phyloP scores from a whole-genome alignment of 2,329 filamentous ascomycete genomes.

The Aspergillus floridensis region DNA sequence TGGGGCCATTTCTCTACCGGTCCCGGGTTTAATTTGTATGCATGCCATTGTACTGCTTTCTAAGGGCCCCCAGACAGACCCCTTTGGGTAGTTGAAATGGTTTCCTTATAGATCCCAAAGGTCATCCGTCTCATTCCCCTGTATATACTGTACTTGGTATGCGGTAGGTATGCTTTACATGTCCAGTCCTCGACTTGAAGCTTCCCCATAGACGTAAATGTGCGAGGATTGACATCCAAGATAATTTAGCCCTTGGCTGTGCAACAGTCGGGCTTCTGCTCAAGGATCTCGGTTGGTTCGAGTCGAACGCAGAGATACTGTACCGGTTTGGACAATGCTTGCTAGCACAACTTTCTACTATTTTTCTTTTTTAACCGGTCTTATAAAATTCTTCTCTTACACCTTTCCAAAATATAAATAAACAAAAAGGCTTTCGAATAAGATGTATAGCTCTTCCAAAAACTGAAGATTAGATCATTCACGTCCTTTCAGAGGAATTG shows the following conservation, averaged over 20 bases:
- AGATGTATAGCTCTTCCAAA: slow-evolving; percentile 6
- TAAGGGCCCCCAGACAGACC: too few species aligned
- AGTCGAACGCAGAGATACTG: background rate
- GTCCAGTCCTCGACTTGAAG: slow-evolving; percentile 4
- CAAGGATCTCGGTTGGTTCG: slow-evolving; percentile 6
- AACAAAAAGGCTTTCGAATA: background rate
- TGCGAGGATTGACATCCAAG: slow-evolving; percentile 8
- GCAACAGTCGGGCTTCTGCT: background rate
- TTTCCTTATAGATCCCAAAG: too few species aligned
- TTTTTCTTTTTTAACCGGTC: too few species aligned
- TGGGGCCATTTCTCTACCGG: too few species aligned
- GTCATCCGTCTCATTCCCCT: too few species aligned
- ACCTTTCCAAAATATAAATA: too few species aligned
- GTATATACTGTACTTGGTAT: background rate
- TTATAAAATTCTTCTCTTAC: too few species aligned
- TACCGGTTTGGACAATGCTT: slow-evolving; percentile 6
- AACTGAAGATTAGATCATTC: background rate
- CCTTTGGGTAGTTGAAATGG: too few species aligned
- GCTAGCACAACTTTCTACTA: slow-evolving; percentile 1
- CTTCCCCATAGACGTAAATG: slow-evolving; percentile 3
- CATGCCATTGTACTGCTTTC: too few species aligned
- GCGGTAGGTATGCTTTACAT: background rate
- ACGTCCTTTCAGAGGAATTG: background rate
- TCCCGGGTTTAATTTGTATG: too few species aligned
- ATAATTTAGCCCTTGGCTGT: slow-evolving; percentile 6